Base-by-base conservation (phyloP, 805 yeast species). In the Candida pini region DNA sequence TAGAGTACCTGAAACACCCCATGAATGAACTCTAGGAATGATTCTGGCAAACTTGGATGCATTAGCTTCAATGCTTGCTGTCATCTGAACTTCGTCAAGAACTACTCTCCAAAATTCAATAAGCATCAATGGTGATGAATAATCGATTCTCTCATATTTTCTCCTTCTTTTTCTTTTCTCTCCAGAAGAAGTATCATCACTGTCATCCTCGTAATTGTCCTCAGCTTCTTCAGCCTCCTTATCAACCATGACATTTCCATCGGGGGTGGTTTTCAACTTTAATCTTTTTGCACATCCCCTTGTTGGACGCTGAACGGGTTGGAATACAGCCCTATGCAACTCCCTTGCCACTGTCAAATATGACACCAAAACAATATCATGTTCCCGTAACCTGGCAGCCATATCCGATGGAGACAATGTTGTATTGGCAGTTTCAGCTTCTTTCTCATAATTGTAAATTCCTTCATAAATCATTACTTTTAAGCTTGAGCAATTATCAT, bases 1-100 rank as follows among this genome's bases (percentile, higher is more conserved):
- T 0, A 97, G 95, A 0, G 98, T 92, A 6, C 98, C 98, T 1
- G 96, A 85, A 1, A 89, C 96, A 12, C 95, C 97, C 97, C 97
- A 92, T 0, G 96, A 78, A 60, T 92, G 97, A 30, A 76, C 73
- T 34, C 96, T 67, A 4, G 96, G 90, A 18, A 92, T 73, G 24
- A 84, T 62, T 3, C 83, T 66, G 0, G 96, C 87, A 37, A 88
- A 84, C 37, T 73, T 77, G 15, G 95, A 87, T 2, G 92, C 86
- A 34, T 83, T 74, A 0, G 90, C 74, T 3, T 76, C 68, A 16
- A 80, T 80, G 3, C 73, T 70, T 6, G 86, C 78, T 4, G 92
- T 82, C 89, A 89, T 84, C 59, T 92, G 98, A 2, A 86, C 97
- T 56, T 92, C 98, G 62, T 92, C 98, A 25, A 92, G 60, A 0